These are phyloP conservation scores for Verticillium zaregamsianum DNA, from an alignment of 2,329 filamentous ascomycete species.

Conservation along the genomic window DNA sequence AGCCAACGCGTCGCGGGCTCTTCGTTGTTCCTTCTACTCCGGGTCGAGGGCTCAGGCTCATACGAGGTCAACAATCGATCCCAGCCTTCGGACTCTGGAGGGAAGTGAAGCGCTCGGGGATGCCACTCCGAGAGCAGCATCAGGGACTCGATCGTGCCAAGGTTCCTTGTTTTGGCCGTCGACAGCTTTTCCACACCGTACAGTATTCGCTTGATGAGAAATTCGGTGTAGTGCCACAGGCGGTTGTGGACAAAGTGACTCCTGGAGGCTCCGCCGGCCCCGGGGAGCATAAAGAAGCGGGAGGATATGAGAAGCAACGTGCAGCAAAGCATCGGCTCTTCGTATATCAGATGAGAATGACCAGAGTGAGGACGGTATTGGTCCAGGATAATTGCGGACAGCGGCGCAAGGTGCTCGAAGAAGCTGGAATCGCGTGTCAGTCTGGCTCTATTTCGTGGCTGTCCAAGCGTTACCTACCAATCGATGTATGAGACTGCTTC, in stretches of 20 bases:
- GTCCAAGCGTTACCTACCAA: constrained; percentile 8
- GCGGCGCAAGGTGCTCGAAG: constrained; percentile 5
- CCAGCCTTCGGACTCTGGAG: constrained; percentile 18
- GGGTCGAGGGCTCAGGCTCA: constrained; percentile 11
- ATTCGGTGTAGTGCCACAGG: constrained; percentile 16
- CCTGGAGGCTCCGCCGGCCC: constrained; percentile 14
- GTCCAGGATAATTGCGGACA: not conserved
- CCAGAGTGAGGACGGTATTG: constrained; percentile 6
- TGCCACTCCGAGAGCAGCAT: constrained; percentile 20
- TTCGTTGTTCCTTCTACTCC: constrained; percentile 14
- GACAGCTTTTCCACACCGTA: constrained; percentile 17
- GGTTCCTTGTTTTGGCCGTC: constrained; percentile 13
- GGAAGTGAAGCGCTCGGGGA: constrained; percentile 15
- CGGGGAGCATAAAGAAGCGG: constrained; percentile 16
- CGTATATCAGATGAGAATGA: constrained; percentile 9
- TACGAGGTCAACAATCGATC: constrained; percentile 13
- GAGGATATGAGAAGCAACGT: constrained; percentile 17
- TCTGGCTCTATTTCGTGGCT: no score
- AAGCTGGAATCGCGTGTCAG: not conserved
- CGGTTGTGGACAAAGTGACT: constrained; percentile 15
- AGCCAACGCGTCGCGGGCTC: constrained; percentile 15
- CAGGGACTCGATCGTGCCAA: constrained; percentile 16
- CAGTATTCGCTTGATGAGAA: constrained; percentile 14
- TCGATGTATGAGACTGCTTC: constrained; percentile 21
- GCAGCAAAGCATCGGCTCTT: constrained; percentile 17